Base-by-base conservation (phyloP, 2,329 filamentous ascomycete species). In the Fusarium siculi region DNA sequence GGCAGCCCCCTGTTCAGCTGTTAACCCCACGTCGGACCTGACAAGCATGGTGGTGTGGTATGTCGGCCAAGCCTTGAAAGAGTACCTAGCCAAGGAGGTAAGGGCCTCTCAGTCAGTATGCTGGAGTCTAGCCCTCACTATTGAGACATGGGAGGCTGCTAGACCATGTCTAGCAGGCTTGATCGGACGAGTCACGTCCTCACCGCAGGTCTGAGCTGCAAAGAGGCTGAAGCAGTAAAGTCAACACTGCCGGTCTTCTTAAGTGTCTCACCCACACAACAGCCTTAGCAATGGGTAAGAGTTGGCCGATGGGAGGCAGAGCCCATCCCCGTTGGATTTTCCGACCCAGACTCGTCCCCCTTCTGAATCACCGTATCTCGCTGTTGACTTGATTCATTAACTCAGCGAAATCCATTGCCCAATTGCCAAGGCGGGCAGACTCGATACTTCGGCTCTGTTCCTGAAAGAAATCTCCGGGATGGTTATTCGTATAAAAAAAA, bases 381-480 rank as follows among this genome's bases (percentile, higher is more conserved):
- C 37, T 34, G 30, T 28, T 34, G 50, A 19, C 23, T 23, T 37
- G 44, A 47, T 34, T 44, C 50, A 15, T 25, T 36, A 16, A 36
- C 16, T 36, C n/a, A 12, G 30, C 19, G 21, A 37, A 37, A 52
- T 37, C 34, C n/a, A 59, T 21, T 16, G 46, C 39, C 28, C 34
- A 65, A 55, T 36, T 53, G 58, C 63, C 71, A 72, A 68, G 55
- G 34, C 59, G 55, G 60, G 25, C 39, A 39, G 54, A 57, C 58
- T 72, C 55, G 36, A 74, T 23, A 53, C 30, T 68, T 72, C 58
- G 52, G 67, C 32, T 49, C 42, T 62, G 71, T 73, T 72, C 55
- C 63, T 72, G 63, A 52, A 61, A 68, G 57, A 72, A 72, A 65
- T 74, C 71, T 72, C 68, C 67, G 72, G 52, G 28, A 64, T 49